Evolutionary conservation across 805 yeast species (phyloP), one percentile per base, ranked within the genome.

Genomic region (Ogataea paraovalis): DNA sequence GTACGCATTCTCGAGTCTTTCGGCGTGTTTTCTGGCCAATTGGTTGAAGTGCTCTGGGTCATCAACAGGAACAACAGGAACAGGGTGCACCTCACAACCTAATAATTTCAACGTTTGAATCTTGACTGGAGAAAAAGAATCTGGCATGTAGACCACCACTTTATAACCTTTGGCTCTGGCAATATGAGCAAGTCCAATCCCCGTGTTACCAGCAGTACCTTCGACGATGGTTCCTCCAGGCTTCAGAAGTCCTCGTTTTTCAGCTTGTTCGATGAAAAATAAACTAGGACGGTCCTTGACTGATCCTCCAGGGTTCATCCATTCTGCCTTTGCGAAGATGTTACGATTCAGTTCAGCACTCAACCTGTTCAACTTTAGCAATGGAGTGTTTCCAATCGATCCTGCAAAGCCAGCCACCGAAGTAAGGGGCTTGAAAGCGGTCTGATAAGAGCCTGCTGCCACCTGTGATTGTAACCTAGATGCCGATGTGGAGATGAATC

Each of bases 131-230:
- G 94, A 79, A 66, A 88, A 96, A 2, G 96, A 87, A 66, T 89
- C 80, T 49, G 97, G 97, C 90, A 89, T 88, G 72, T 87, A 89
- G 49, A 89, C 85, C 43, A 89, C 82, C 64, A 94, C 82, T 47
- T 84, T 79, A 73, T 89, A 89, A 27, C 96, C 96, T 56, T 83
- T 79, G 42, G 91, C 78, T 33, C 96, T 73, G 62, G 95, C 87
- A 40, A 83, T 80, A 58, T 77, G 82, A 6, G 96, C 96, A 47
- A 89, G 70, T 1, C 96, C 96, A 56, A 89, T 89, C 16, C 96
- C 97, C n/a, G 97, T 89, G 69, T 89, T 89, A 28, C 97, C 97
- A 3, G 97, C 97, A 12, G 96, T 88, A 7, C 96, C 96, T 67
- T 89, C 97, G 16, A 89, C 91, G 27, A 89, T 79, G 2, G 96